Evolutionary conservation across 2,329 filamentous ascomycete genomes (phyloP).

Genomic region (Botrytis porri): DNA sequence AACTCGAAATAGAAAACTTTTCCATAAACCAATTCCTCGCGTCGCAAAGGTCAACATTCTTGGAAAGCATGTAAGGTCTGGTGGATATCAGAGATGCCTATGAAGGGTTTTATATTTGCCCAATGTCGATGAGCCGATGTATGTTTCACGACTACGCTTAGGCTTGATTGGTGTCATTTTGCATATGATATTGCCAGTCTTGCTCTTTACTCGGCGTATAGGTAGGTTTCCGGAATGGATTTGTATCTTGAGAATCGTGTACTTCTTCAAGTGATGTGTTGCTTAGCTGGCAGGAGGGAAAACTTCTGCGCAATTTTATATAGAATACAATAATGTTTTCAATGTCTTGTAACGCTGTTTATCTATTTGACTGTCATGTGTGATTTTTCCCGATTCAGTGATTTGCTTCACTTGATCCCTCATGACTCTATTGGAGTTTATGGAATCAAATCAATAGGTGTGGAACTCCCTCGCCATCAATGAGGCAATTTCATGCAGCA

Average conservation of each 20-base stretch:
- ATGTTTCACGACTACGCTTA: no score
- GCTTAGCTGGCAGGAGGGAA: not conserved
- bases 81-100: not conserved
- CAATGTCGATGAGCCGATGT: no score
- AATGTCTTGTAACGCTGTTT: not conserved
- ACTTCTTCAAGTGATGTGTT: not conserved
- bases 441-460: not conserved
- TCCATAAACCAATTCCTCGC: not conserved
- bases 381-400: not conserved
- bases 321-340: not conserved
- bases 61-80: not conserved
- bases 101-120: not conserved
- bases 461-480: not conserved
- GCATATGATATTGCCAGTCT: not conserved
- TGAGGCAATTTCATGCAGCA: not conserved
- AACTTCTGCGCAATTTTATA: not conserved
- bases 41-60: not conserved
- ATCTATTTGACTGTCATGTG: not conserved
- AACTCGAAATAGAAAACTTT: not conserved
- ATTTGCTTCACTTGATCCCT: not conserved
- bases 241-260: not conserved
- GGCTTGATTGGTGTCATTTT: not conserved
- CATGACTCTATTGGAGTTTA: not conserved
- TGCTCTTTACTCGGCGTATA: not conserved
- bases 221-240: not conserved